These are phyloP conservation scores for Oryza australiensis DNA, from an alignment of 176 grass and related monocot species.

Conservation along the genomic window DNA sequence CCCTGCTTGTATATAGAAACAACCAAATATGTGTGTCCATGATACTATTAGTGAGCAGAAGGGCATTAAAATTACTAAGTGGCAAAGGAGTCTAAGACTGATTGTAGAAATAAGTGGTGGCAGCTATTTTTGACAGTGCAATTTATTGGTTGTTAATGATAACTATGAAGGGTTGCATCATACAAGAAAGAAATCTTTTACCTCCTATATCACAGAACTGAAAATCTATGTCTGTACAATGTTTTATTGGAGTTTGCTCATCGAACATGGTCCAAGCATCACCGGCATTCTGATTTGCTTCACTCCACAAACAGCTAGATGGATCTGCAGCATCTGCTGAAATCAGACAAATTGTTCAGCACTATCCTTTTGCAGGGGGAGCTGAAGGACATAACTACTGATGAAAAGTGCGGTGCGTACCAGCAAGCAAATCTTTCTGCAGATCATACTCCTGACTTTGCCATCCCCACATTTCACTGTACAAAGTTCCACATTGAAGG, in stretches of 20 bases:
- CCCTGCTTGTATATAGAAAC: constrained; percentile 7
- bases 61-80: background rate
- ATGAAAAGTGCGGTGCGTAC: constrained; percentile 39
- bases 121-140: background rate
- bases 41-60: background rate
- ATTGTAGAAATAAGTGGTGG: background rate
- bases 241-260: constrained; percentile 92
- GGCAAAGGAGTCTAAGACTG: background rate
- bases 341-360: constrained; percentile 28
- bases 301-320: constrained; percentile 62
- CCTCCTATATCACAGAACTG: constrained; percentile 64
- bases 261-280: constrained; percentile 65
- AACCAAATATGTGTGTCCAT: background rate
- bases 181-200: constrained; percentile 25
- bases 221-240: constrained; percentile 72
- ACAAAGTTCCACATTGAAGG: constrained; percentile 33
- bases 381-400: background rate
- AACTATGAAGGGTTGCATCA: constrained; percentile 9
- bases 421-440: constrained; percentile 60
- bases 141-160: background rate
- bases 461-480: constrained; percentile 82
- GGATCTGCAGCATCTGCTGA: constrained; percentile 50
- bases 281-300: constrained; percentile 47
- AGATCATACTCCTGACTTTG: constrained; percentile 58
- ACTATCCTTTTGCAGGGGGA: background rate